Conservation (phyloP, 2,329 filamentous ascomycete genomes). For the Aphanocladium album region DNA sequence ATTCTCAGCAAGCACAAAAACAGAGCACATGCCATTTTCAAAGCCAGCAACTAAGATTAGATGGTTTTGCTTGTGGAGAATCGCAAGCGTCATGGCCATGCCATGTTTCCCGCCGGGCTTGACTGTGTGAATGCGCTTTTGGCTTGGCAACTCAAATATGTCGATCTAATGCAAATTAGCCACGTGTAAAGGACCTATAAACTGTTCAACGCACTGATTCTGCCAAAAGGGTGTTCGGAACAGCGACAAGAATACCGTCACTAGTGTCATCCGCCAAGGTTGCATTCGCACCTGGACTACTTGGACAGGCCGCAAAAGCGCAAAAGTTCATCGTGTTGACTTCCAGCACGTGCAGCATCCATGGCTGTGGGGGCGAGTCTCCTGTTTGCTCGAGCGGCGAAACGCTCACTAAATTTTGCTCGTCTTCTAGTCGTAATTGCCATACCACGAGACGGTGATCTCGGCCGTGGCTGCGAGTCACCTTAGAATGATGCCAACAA, state of each 20-base stretch:
- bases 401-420: constrained; percentile 58
- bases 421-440: constrained; percentile 60
- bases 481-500: not conserved
- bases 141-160: constrained; percentile 75
- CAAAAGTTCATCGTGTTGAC: constrained; percentile 98
- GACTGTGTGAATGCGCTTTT: constrained; percentile 59
- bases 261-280: constrained; percentile 7
- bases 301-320: constrained; percentile 62
- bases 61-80: constrained; percentile 46
- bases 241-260: constrained; percentile 61
- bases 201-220: constrained; percentile 52
- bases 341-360: constrained; percentile 76
- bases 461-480: constrained; percentile 70
- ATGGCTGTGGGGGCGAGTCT: constrained; percentile 58
- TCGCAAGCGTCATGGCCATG: constrained; percentile 82
- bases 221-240: constrained; percentile 71
- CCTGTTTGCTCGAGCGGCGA: constrained; percentile 63
- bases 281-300: constrained; percentile 11
- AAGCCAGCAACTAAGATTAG: constrained; percentile 71
- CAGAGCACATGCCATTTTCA: constrained; percentile 73
- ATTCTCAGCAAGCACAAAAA: constrained; percentile 48
- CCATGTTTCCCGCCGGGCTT: constrained; percentile 51
- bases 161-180: constrained; percentile 53
- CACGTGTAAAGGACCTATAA: not conserved
- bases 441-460: constrained; percentile 85